Base-by-base conservation (phyloP, 2,329 filamentous ascomycete genomes). In the Alternaria arborescens region DNA sequence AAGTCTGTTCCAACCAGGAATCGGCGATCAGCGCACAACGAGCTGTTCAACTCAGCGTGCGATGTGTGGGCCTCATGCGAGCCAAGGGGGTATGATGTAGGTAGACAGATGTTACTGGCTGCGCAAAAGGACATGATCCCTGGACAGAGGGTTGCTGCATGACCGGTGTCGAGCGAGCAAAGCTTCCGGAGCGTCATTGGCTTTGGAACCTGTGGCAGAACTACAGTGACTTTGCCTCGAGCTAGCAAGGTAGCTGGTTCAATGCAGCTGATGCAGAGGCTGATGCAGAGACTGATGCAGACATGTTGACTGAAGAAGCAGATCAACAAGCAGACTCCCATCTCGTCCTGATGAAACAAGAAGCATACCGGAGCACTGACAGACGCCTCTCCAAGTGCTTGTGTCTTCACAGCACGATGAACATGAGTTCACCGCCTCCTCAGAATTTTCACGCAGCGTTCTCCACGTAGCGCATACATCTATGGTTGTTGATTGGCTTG, bases 51-150 rank as follows among this genome's bases (percentile, higher is more conserved):
- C 51, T 70, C 62, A 62, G 55, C 58, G 8, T 55, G 43, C 20
- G 16, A 59, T 51, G 40, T 65, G 64, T 65, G 65, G 67, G 67
- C 53, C 65, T 57, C 30, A 61, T 60, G 50, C 65, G 55, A 60
- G 71, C 65, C 66, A 66, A 68, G 62, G 44, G 46, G 52, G 32
- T 60, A 58, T 57, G 28, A 57, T 58, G 59, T 66, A 60, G 62
- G 62, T 57, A 66, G 62, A 62, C 59, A 65, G 62, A 59, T 47
- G 60, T 53, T 67, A 70, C 65, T 71, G 67, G 71, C 66, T 70
- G 69, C 68, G 60, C 65, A 61, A 34, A 61, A 20, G 41, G 51
- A 59, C 58, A 62, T 42, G 52, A 54, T 60, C 53, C 57, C 40
- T 61, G 46, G 60, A 64, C 55, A 69, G 64, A 68, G 61, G 58